These are phyloP conservation scores for Nicotiana attenuata DNA, from an alignment of 257 asterid genomes.

Conservation along the genomic window DNA sequence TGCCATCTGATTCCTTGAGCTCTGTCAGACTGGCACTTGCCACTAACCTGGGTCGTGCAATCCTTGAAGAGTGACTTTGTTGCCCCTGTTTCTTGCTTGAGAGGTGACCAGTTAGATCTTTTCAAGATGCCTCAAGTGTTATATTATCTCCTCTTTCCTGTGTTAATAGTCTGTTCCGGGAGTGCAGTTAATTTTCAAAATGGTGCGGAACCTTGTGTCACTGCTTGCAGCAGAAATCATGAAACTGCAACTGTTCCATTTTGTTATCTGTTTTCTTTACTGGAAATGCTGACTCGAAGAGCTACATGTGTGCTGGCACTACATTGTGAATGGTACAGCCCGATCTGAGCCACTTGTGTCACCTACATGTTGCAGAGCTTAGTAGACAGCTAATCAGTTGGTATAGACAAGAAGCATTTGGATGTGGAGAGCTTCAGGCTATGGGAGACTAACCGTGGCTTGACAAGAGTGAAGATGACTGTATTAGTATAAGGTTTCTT, in stretches of 20 bases:
- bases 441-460: background rate
- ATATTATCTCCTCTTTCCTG: background rate
- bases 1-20: slow-evolving; percentile 74
- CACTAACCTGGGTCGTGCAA: slow-evolving; percentile 78
- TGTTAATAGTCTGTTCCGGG: background rate
- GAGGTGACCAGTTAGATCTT: background rate
- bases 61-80: slow-evolving; percentile 59
- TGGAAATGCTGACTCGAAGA: background rate
- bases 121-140: background rate
- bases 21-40: slow-evolving; percentile 84
- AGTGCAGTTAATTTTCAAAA: background rate
- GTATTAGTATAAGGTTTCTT: background rate
- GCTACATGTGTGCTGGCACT: background rate
- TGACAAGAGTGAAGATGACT: background rate
- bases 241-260: background rate
- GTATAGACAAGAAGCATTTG: background rate
- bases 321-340: background rate
- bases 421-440: background rate
- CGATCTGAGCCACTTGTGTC: background rate
- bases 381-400: background rate
- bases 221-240: background rate
- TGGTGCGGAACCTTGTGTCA: background rate
- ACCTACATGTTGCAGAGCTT: background rate
- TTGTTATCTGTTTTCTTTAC: background rate
- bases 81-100: background rate